Evolutionary conservation across 305 asterid genomes (phyloP).

Genomic region (Solanum aculeatissimum): DNA sequence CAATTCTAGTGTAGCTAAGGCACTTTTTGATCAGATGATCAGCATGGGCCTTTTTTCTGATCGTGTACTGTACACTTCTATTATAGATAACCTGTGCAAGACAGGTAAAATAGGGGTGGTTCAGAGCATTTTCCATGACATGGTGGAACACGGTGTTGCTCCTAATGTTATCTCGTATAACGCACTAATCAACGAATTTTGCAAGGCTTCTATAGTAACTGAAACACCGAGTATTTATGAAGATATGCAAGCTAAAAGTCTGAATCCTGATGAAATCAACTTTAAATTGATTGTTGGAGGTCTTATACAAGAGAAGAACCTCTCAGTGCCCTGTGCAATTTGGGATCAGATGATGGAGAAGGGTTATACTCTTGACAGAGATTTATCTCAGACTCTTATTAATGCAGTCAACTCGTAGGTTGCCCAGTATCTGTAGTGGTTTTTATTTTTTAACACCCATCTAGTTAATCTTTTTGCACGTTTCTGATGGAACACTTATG

Average conservation of each 20-base stretch:
- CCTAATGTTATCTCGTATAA: constrained; percentile 75
- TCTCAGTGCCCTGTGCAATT: constrained; percentile 55
- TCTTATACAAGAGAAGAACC: constrained; percentile 57
- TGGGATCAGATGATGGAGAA: constrained; percentile 97
- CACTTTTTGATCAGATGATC: constrained; percentile 66
- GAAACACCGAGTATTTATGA: constrained; percentile 61
- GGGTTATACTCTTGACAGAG: constrained; percentile 81
- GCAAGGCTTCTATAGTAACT: constrained; percentile 47
- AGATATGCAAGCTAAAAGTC: constrained; percentile 56
- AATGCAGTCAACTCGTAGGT: constrained; percentile 36
- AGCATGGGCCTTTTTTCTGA: constrained; percentile 45
- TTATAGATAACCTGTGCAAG: constrained; percentile 62
- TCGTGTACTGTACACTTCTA: constrained; percentile 51
- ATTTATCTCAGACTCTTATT: constrained; percentile 58
- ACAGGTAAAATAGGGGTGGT: constrained; percentile 49
- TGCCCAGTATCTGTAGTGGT: constrained; percentile 12
- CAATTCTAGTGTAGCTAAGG: constrained; percentile 37
- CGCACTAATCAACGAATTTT: constrained; percentile 67
- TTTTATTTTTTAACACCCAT: constrained; percentile 1
- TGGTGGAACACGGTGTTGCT: constrained; percentile 50
- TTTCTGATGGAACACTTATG: neutral
- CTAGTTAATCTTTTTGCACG: neutral
- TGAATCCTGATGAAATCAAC: constrained; percentile 67
- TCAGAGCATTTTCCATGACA: constrained; percentile 43
- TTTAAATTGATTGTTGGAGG: constrained; percentile 66